Evolutionary conservation across 805 yeast genomes (phyloP), one percentile per base, ranked within the genome.

Genomic region (Candida ovalis): DNA sequence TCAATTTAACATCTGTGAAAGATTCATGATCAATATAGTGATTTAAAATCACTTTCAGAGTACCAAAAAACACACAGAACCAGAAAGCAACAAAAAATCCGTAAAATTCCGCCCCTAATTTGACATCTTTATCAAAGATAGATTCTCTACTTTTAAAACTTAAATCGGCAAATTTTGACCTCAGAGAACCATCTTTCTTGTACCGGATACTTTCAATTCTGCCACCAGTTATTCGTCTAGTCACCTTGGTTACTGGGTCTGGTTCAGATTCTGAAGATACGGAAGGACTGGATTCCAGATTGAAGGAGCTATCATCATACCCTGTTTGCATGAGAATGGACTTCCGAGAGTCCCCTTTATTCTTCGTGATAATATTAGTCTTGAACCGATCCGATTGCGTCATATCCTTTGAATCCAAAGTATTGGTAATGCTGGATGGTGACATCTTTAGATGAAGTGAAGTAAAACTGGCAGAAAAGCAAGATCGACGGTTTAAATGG

Each of bases 21-120:
- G 68, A 54, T 9, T 82, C 80, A 23, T 75, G 62, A 25, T 64
- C 62, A 12, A 76, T 52, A 57, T 77, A 77, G 54, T 84, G 79
- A 49, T 80, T 76, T 17, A 82, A 69, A 8, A 82, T 58, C 19
- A 76, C 75, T 49, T 81, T 80, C 27, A 81, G 57, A 48, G 81
- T 75, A 35, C 76, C 63, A 47, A 84, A 72, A 23, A 77, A 82
- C 4, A 82, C 76, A 4, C 79, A 77, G 46, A 87, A 68, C 96
- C 96, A 88, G 52, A 82, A 80, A 43, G 90, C 75, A 4, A 88
- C 84, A 64, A 82, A 92, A 50, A 94, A 76, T 2, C 98, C 98
- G 56, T 78, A 81, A 63, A 88, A 90, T 46, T 71, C 69, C 3
- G 81, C 66, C 1, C 73, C 68, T 44, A 69, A 68, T 50, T 73